Evolutionary conservation across 768 basidiomycete species (phyloP).

Genomic region (Boletus vinaceobasis): DNA sequence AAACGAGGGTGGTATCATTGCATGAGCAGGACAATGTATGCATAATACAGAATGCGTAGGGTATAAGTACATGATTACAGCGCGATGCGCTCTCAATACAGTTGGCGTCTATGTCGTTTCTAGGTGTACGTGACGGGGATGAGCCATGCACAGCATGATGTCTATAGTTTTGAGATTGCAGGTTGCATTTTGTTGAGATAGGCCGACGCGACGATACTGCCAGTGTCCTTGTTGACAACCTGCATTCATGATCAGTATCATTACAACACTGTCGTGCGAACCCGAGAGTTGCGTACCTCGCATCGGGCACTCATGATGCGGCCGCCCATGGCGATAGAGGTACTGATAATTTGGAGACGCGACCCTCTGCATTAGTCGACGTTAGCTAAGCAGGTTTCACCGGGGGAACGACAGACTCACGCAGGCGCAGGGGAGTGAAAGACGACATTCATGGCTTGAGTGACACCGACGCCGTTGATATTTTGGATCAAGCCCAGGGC

Average conservation of each 20-base stretch:
- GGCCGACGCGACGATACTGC: conserved; percentile 61
- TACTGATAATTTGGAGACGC: conserved; percentile 55
- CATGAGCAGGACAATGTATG: background rate
- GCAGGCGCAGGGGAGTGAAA: conserved; percentile 67
- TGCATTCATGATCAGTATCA: conserved; percentile 23
- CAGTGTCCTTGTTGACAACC: conserved; percentile 58
- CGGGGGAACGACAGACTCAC: conserved; percentile 37
- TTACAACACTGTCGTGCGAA: background rate
- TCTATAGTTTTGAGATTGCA: conserved; percentile 43
- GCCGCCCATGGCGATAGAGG: conserved; percentile 63
- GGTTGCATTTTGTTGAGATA: conserved; percentile 77
- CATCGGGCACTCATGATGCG: conserved; percentile 70
- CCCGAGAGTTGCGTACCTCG: conserved; percentile 45
- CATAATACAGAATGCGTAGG: conserved; percentile 23
- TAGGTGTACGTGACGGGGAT: conserved; percentile 4
- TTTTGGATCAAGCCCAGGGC: conserved; percentile 59
- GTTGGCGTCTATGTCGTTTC: conserved; percentile 16
- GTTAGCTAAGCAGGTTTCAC: conserved; percentile 7
- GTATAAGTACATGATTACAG: conserved; percentile 19
- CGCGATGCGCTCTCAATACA: conserved; percentile 21
- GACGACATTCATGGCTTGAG: conserved; percentile 63
- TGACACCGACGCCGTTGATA: conserved; percentile 71
- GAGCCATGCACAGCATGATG: conserved; percentile 2
- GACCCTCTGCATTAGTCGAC: conserved; percentile 45
- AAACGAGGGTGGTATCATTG: conserved; percentile 4